Percentiles rank a stretch among this genome's conserved stretches.
phyloP scores from a whole-genome alignment of 257 asterid species.

The Verbascum thapsus region DNA sequence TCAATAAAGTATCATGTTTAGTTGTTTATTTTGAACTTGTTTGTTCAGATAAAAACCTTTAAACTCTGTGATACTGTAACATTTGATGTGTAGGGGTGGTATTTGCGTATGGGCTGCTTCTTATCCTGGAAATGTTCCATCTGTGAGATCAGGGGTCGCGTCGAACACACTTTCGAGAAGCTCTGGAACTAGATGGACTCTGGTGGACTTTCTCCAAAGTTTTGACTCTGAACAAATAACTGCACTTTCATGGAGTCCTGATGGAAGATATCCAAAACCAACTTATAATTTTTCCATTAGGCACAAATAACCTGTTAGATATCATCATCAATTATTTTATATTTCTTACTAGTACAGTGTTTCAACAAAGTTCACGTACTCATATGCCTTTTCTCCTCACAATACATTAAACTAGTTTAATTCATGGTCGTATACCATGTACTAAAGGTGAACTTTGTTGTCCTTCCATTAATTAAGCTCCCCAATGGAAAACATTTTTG shows the following conservation, averaged over 20 bases:
- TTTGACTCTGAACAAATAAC: slow-evolving; percentile 68
- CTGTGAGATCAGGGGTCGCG: slow-evolving; percentile 72
- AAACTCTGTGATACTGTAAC: slow-evolving; percentile 26
- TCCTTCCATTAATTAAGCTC: too few relatives aligned
- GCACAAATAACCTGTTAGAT: slow-evolving; percentile 12
- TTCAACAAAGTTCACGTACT: too few relatives aligned
- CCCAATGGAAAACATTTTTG: too few relatives aligned
- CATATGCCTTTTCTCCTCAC: too few relatives aligned
- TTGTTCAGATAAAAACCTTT: slow-evolving; percentile 23
- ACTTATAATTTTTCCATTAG: slow-evolving; percentile 14
- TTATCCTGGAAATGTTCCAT: slow-evolving; percentile 82
- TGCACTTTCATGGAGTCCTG: slow-evolving; percentile 97
- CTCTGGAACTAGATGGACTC: slow-evolving; percentile 75
- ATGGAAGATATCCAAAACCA: slow-evolving; percentile 90
- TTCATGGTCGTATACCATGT: too few relatives aligned
- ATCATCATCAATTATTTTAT: slow-evolving; percentile 10
- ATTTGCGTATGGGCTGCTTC: slow-evolving; percentile 98
- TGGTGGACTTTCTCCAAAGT: slow-evolving; percentile 87
- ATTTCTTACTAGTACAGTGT: too few relatives aligned
- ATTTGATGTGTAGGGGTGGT: slow-evolving; percentile 68
- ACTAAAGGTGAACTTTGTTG: too few relatives aligned
- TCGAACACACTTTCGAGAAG: slow-evolving; percentile 77
- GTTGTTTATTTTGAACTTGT: too few relatives aligned
- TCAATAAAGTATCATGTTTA: background rate
- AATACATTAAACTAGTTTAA: too few relatives aligned